These are phyloP conservation scores for Ehretia macrophylla DNA, from an alignment of 257 asterid species.

Conservation along the genomic window DNA sequence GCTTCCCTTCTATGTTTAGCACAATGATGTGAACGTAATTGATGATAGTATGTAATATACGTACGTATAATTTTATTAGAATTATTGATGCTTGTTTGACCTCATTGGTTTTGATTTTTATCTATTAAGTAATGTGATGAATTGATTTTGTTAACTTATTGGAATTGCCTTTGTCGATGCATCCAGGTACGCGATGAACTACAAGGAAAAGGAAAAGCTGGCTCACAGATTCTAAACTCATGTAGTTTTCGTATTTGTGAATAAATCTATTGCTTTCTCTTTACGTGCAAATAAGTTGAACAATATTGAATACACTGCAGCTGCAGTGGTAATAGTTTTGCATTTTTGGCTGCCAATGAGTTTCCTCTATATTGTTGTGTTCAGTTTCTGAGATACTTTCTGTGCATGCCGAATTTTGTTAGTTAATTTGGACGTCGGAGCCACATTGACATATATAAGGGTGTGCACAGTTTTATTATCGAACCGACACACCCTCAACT, in stretches of 20 bases:
- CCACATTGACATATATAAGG: too few relatives aligned
- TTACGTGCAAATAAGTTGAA: not conserved
- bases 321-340: not conserved
- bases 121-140: too few relatives aligned
- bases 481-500: too few relatives aligned
- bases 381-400: not conserved
- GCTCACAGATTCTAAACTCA: slow-evolving; percentile 51
- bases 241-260: not conserved
- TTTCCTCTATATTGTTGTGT: not conserved
- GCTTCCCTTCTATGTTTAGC: too few relatives aligned
- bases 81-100: not conserved
- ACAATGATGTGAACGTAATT: not conserved
- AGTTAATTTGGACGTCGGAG: too few relatives aligned
- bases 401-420: too few relatives aligned
- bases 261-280: not conserved
- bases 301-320: not conserved
- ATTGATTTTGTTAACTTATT: not conserved
- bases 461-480: too few relatives aligned
- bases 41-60: not conserved
- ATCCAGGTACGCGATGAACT: slow-evolving; percentile 68
- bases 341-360: not conserved
- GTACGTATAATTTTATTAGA: not conserved
- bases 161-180: slow-evolving; percentile 1
- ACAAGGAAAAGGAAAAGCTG: slow-evolving; percentile 69
- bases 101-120: too few relatives aligned